Percentiles rank a stretch among this genome's conserved stretches.
phyloP scores from a whole-genome alignment of 2,329 filamentous ascomycete genomes.

The Neofusicoccum umdonicola region DNA sequence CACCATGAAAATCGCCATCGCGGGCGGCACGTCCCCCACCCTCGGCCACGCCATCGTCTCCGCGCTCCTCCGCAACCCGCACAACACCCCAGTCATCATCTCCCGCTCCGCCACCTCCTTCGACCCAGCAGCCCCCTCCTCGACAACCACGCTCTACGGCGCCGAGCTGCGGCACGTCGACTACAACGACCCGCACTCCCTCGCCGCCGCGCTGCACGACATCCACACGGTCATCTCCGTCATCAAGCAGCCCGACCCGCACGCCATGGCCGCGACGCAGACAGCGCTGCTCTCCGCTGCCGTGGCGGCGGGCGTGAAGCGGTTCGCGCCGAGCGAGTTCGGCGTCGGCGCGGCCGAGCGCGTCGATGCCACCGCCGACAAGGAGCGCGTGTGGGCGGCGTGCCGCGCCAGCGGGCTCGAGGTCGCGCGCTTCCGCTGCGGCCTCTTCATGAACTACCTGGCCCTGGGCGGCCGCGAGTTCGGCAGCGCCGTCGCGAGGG shows the following conservation, averaged over 20 bases:
- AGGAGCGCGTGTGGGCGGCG: conserved; percentile 27
- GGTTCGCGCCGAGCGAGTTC: conserved; percentile 54
- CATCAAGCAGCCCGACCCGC: conserved; percentile 23
- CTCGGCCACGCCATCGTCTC: conserved; percentile 28
- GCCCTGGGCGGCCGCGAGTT: conserved; percentile 24
- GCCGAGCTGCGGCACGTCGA: conserved; percentile 29
- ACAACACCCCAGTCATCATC: conserved; percentile 31
- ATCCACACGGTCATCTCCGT: conserved; percentile 28
- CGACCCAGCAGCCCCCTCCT: background rate
- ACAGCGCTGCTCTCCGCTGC: conserved; percentile 49
- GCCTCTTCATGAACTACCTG: conserved; percentile 38
- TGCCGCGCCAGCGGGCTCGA: conserved; percentile 29
- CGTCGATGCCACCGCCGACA: conserved; percentile 23
- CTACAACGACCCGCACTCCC: conserved; percentile 24
- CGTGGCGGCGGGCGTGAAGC: conserved; percentile 49
- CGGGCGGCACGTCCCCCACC: conserved; percentile 28
- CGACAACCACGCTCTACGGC: background rate
- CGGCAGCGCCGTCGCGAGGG: conserved; percentile 17
- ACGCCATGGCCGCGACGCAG: conserved; percentile 36
- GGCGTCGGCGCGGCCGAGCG: conserved; percentile 26
- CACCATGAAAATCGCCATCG: conserved; percentile 26
- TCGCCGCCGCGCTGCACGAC: conserved; percentile 23
- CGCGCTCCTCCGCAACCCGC: conserved; percentile 21
- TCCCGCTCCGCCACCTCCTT: conserved; percentile 23
- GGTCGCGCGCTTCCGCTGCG: conserved; percentile 30